phyloP scores from a whole-genome alignment of 2,329 filamentous ascomycete genomes.

The Didymella arachidicola region DNA sequence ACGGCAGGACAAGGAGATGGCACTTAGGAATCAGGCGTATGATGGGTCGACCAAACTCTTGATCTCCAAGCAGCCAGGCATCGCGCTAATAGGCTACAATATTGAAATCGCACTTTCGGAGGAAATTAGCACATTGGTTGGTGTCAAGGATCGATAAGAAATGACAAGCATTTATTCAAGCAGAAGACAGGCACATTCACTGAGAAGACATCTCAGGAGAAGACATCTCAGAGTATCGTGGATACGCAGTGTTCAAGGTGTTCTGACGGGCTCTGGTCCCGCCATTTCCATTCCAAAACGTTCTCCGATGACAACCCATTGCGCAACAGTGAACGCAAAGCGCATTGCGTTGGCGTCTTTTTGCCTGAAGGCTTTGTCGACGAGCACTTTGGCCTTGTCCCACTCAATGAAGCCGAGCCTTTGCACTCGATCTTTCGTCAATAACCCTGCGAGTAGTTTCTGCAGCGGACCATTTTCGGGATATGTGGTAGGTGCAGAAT shows the following conservation, averaged over 20 bases:
- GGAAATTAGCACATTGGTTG: not conserved
- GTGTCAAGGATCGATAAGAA: not conserved
- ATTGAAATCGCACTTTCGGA: not conserved
- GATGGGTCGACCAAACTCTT: not conserved
- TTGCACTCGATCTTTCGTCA: slow-evolving; percentile 36
- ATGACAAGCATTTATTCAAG: not conserved
- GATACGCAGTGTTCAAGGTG: not conserved
- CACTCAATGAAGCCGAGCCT: slow-evolving; percentile 48
- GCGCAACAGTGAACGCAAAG: slow-evolving; percentile 49
- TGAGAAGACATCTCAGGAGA: not conserved
- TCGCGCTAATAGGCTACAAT: not conserved
- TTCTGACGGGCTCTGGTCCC: not conserved
- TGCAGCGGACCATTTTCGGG: slow-evolving; percentile 56
- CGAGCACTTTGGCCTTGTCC: slow-evolving; percentile 32
- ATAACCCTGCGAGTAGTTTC: slow-evolving; percentile 33
- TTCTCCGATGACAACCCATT: slow-evolving; percentile 56
- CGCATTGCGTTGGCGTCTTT: slow-evolving; percentile 49
- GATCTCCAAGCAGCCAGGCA: not conserved
- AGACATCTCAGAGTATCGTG: not conserved
- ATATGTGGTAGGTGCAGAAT: slow-evolving; percentile 55
- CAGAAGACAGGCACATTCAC: not conserved
- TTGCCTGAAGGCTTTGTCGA: slow-evolving; percentile 23
- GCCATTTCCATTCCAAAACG: slow-evolving; percentile 53
- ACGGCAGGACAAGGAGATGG: not conserved
- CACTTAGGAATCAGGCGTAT: not conserved